Percentiles rank a stretch among this genome's conserved stretches.
Conservation (phyloP, 1,139 yeast species). For the Debaryomycetaceae sp. region DNA sequence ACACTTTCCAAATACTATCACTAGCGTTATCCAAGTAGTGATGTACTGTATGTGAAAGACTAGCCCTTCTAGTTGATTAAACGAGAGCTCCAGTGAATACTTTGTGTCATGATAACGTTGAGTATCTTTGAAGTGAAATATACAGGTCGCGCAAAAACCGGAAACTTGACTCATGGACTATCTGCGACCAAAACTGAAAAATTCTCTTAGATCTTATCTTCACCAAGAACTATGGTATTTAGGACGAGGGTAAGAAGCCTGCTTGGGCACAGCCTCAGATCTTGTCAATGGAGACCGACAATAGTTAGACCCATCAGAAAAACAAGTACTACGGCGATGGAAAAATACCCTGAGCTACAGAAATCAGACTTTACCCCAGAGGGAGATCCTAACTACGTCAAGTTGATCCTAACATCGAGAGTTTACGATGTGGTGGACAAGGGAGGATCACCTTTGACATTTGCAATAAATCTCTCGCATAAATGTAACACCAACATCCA, state of each 20-base stretch:
- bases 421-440: conserved; percentile 87
- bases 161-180: not conserved
- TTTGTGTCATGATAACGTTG: too few species aligned
- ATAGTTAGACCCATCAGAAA: not conserved
- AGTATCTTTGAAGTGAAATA: too few species aligned
- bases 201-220: not conserved
- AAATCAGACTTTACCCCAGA: conserved; percentile 51
- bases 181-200: not conserved
- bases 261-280: not conserved
- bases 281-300: not conserved
- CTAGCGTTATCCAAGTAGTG: too few species aligned
- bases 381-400: conserved; percentile 89
- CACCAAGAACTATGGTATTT: not conserved
- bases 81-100: too few species aligned
- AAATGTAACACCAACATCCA: conserved; percentile 69
- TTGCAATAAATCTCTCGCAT: conserved; percentile 73
- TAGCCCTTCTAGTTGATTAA: too few species aligned
- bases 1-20: too few species aligned
- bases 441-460: conserved; percentile 77
- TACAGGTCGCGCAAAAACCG: not conserved
- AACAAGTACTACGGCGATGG: not conserved
- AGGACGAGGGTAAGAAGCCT: not conserved
- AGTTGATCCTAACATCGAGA: conserved; percentile 82
- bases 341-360: conserved; percentile 46
- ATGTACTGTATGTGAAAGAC: too few species aligned